These are phyloP conservation scores for Boletus reticuloceps DNA, from an alignment of 768 basidiomycete species.

Conservation along the genomic window DNA sequence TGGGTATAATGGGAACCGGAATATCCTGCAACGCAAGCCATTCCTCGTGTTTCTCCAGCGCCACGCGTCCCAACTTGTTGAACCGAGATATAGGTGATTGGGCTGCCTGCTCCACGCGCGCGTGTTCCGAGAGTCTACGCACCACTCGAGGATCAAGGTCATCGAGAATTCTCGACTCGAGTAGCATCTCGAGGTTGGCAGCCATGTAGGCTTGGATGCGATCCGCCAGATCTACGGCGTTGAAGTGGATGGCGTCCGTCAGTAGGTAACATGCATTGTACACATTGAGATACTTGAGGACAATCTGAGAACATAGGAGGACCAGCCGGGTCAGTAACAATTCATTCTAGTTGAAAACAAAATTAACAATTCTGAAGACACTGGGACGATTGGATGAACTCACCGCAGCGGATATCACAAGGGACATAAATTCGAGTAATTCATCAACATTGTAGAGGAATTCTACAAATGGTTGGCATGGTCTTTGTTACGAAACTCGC, in stretches of 20 bases:
- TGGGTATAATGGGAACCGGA: slow-evolving; percentile 50
- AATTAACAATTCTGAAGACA: not conserved
- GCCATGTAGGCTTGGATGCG: slow-evolving; percentile 78
- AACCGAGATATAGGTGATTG: slow-evolving; percentile 69
- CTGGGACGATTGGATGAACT: slow-evolving; percentile 18
- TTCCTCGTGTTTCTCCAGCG: slow-evolving; percentile 59
- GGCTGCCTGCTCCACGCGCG: slow-evolving; percentile 55
- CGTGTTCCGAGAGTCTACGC: slow-evolving; percentile 60
- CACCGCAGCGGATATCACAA: slow-evolving; percentile 83
- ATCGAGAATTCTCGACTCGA: slow-evolving; percentile 80
- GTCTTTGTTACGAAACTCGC: not conserved
- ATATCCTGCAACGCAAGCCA: slow-evolving; percentile 76
- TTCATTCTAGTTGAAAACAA: slow-evolving; percentile 60
- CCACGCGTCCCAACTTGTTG: slow-evolving; percentile 45
- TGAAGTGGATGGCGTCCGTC: slow-evolving; percentile 76
- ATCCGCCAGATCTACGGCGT: slow-evolving; percentile 63
- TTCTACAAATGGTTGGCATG: slow-evolving; percentile 39
- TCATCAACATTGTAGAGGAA: slow-evolving; percentile 66
- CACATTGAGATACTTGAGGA: slow-evolving; percentile 64
- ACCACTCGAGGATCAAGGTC: slow-evolving; percentile 65
- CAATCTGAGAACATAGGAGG: slow-evolving; percentile 74
- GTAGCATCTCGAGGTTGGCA: slow-evolving; percentile 81
- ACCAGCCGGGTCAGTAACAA: slow-evolving; percentile 84
- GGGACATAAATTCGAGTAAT: slow-evolving; percentile 82
- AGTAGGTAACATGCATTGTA: slow-evolving; percentile 81